Evolutionary conservation across 2,329 filamentous ascomycete species (phyloP).

Genomic region (Lizonia empirigonia): DNA sequence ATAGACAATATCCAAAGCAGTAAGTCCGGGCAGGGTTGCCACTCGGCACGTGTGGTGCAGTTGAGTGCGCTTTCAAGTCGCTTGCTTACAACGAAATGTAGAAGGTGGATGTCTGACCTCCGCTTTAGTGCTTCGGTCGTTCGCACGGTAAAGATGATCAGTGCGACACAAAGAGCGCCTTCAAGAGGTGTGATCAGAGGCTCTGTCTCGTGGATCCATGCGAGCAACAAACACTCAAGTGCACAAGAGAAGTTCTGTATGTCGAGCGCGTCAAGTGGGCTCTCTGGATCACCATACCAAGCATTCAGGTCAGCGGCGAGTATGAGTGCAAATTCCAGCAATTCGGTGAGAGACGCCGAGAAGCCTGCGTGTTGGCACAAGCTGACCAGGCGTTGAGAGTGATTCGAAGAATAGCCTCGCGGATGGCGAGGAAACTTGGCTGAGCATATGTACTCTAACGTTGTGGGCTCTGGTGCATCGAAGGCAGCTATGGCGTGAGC

Average conservation of each 20-base stretch:
- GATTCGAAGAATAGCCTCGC: conserved; percentile 34
- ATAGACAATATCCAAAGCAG: conserved; percentile 48
- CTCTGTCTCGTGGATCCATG: conserved; percentile 40
- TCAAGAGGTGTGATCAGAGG: conserved; percentile 37
- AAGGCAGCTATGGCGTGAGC: conserved; percentile 47
- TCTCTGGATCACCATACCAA: conserved; percentile 39
- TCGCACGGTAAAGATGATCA: conserved; percentile 46
- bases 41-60: conserved; percentile 39
- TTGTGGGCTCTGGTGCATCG: conserved; percentile 40
- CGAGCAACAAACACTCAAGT: conserved; percentile 40
- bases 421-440: conserved; percentile 38
- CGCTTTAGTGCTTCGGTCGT: conserved; percentile 42
- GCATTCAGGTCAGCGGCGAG: conserved; percentile 46
- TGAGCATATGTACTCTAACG: conserved; percentile 36
- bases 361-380: conserved; percentile 40
- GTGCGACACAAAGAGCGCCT: conserved; percentile 43
- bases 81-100: conserved; percentile 42
- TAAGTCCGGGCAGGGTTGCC: conserved; percentile 41
- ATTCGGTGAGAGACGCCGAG: conserved; percentile 33
- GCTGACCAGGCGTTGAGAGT: conserved; percentile 38
- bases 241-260: conserved; percentile 47
- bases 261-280: conserved; percentile 42
- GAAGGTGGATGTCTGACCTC: conserved; percentile 30
- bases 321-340: conserved; percentile 38
- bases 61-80: conserved; percentile 44